Percentiles rank a stretch among this genome's conserved stretches.
These are phyloP conservation scores for Fragaria vesca DNA, from an alignment of 306 rosid genomes.

Conservation along the genomic window DNA sequence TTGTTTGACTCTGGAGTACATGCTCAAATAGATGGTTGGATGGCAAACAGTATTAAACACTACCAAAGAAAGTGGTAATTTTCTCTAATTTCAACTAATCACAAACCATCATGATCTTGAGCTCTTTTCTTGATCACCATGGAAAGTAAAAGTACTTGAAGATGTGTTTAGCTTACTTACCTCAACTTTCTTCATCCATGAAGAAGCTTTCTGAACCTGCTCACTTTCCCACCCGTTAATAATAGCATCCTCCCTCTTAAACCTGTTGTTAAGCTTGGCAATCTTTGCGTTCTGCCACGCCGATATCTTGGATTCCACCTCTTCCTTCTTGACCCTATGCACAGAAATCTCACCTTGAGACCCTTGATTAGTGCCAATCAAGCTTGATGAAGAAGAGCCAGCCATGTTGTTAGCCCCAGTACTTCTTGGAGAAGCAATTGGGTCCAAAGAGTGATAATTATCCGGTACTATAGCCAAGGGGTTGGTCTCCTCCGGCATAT, in stretches of 20 bases:
- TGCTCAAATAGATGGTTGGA: neutral
- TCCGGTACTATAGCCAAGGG: constrained; percentile 87
- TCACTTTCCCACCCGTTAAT: constrained; percentile 79
- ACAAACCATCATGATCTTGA: neutral
- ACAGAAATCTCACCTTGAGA: constrained; percentile 46
- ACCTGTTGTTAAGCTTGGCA: constrained; percentile 81
- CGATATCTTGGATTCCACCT: constrained; percentile 85
- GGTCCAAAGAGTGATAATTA: constrained; percentile 39
- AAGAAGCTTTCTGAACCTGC: constrained; percentile 73
- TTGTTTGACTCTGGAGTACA: neutral
- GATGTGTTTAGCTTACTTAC: constrained; percentile 31
- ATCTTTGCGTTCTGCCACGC: constrained; percentile 97
- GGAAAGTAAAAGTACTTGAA: neutral
- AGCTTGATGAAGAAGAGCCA: constrained; percentile 17
- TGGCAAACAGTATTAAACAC: neutral
- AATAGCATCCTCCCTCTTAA: constrained; percentile 89
- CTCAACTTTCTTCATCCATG: constrained; percentile 94
- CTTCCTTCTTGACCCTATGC: constrained; percentile 86
- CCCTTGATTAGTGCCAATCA: neutral
- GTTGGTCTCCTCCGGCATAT: constrained; percentile 53
- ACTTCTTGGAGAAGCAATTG: constrained; percentile 34
- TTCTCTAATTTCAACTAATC: neutral
- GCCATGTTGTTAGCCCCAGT: neutral
- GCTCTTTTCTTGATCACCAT: neutral
- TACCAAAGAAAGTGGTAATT: constrained; percentile 2